Base-by-base conservation (phyloP, 2,329 filamentous ascomycete genomes). In the Sporothrix mexicana region DNA sequence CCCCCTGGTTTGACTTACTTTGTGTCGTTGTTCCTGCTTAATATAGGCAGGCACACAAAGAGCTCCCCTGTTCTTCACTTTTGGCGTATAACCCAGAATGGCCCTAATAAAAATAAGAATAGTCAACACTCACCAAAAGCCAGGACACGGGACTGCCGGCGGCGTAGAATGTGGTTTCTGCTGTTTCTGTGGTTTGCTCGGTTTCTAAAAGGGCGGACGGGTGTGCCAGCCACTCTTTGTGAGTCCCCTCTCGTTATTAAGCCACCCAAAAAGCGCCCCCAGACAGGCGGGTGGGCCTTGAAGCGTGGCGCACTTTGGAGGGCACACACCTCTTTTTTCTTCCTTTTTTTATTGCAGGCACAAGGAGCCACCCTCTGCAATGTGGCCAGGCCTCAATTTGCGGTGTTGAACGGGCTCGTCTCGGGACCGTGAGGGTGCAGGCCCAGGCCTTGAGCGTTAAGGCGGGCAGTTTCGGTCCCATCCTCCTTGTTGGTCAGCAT, bases 391-490 rank as follows among this genome's bases (percentile, higher is more conserved):
- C n/a, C 61, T 49, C 49, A 49, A 43, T 70, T 51, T 62, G 43
- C 69, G 69, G 69, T 64, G 69, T 45, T 64, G 45, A 64, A n/a
- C n/a, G 45, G 17, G 23, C 41, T 43, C 47, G 61, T 72, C 23
- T 72, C 70, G 66, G 64, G 64, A 59, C 71, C 66, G 66, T 23
- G 36, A 36, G 59, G 57, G 25, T 51, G 57, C 25, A 64, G 49
- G 57, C 41, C 23, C 49, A 55, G 30, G 49, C 25, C 25, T 69
- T 20, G 8, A 23, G 49, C 25, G 30, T 69, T 20, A 8, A 23
- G 49, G 67, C 67, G 51, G 51, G 51, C 36, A 69, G 36, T 8
- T 13, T 70, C 69, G 69, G 69, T 70, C 51, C 68, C 36, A 61
- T 70, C 8, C 17, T 8, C 30, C 6, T 62, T 17, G 36, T 43